These are phyloP conservation scores for Polytolypa hystricis DNA, from an alignment of 2,329 filamentous ascomycete genomes.

Conservation along the genomic window DNA sequence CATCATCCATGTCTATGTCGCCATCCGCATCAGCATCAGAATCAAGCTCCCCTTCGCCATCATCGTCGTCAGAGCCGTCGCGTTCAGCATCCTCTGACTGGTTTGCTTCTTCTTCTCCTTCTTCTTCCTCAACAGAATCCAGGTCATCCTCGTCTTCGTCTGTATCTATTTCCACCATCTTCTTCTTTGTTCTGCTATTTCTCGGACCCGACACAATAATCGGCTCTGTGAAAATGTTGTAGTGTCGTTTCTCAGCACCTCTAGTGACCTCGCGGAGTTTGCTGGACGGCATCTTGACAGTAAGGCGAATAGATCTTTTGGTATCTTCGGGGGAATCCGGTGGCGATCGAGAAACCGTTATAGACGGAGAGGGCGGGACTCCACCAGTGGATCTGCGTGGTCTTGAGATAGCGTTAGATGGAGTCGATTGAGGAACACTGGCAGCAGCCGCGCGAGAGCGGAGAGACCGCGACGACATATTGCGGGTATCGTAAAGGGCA, in stretches of 20 bases:
- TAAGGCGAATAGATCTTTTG: constrained; percentile 35
- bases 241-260: constrained; percentile 17
- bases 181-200: constrained; percentile 35
- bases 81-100: constrained; percentile 20
- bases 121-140: constrained; percentile 38
- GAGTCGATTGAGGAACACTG: constrained; percentile 15
- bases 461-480: constrained; percentile 29
- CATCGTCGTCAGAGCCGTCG: constrained; percentile 19
- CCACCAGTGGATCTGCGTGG: constrained; percentile 26
- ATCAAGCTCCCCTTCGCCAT: constrained; percentile 22
- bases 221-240: constrained; percentile 36
- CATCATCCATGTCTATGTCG: constrained; percentile 37
- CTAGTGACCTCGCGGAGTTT: constrained; percentile 39
- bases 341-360: constrained; percentile 28
- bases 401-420: constrained; percentile 26
- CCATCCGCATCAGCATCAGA: constrained; percentile 21
- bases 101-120: constrained; percentile 30
- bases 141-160: constrained; percentile 41
- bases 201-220: constrained; percentile 36
- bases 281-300: constrained; percentile 39
- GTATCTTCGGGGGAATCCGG: constrained; percentile 25
- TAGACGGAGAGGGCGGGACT: constrained; percentile 19
- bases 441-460: constrained; percentile 24
- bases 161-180: constrained; percentile 34
- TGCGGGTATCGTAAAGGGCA: not conserved